Conservation (phyloP, 805 yeast genomes). For the Metschnikowia corniflorae region DNA sequence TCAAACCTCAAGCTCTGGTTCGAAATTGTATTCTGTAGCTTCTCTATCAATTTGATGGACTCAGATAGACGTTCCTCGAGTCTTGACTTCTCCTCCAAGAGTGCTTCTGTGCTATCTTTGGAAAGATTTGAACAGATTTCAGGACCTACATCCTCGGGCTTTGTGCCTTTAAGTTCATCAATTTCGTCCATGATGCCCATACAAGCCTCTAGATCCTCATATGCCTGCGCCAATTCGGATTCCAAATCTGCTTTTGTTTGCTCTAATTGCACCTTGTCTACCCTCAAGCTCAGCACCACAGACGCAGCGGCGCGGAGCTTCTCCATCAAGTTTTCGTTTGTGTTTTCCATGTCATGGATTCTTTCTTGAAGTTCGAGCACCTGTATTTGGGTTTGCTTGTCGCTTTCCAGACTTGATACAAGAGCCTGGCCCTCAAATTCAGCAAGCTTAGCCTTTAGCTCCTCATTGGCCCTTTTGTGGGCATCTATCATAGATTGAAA, state of each 20-base stretch:
- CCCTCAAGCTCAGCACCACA: conserved; percentile 32
- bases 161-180: too few relatives aligned
- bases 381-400: conserved; percentile 18
- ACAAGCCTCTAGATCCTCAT: conserved; percentile 13
- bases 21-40: too few relatives aligned
- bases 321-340: conserved; percentile 37
- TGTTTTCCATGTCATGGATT: conserved; percentile 21
- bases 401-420: background rate
- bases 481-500: conserved; percentile 21
- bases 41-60: too few relatives aligned
- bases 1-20: too few relatives aligned
- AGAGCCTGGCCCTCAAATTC: conserved; percentile 16
- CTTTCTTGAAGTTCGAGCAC: conserved; percentile 11
- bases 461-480: conserved; percentile 22
- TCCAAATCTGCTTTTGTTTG: conserved; percentile 8
- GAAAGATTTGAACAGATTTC: too few relatives aligned
- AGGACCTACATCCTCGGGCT: too few relatives aligned
- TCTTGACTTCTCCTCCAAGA: too few relatives aligned
- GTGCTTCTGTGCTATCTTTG: too few relatives aligned
- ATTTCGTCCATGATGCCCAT: too few relatives aligned
- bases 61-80: too few relatives aligned
- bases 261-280: conserved; percentile 6
- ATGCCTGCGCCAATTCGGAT: conserved; percentile 11
- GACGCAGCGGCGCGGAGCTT: conserved; percentile 39
- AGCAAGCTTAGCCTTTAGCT: conserved; percentile 23